Evolutionary conservation across 345 rosid genomes (phyloP).

Genomic region (Eutrema yunnanense): DNA sequence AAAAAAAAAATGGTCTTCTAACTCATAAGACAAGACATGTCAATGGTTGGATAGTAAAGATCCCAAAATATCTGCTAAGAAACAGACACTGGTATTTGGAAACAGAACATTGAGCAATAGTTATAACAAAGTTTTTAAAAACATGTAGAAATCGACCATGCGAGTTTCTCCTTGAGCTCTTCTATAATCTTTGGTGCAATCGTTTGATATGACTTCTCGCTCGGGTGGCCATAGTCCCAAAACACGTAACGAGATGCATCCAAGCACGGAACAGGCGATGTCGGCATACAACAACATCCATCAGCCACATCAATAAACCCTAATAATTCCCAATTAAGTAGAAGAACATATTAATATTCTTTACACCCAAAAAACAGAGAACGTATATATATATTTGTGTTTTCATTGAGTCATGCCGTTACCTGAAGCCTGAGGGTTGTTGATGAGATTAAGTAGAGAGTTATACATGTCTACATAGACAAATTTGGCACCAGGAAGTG

Average conservation of each 20-base stretch:
- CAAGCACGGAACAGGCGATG: background rate
- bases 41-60: background rate
- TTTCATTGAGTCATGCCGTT: background rate
- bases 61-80: background rate
- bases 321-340: background rate
- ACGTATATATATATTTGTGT: background rate
- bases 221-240: constrained; percentile 30
- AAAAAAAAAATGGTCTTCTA: too few relatives aligned
- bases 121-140: background rate
- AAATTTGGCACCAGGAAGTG: constrained; percentile 24
- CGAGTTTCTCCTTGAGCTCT: constrained; percentile 1
- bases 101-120: background rate
- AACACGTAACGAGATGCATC: constrained; percentile 15
- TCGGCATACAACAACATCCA: background rate
- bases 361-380: background rate
- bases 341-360: background rate
- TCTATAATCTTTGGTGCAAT: constrained; percentile 5
- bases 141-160: background rate
- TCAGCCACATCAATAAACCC: constrained; percentile 10
- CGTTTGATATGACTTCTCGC: constrained; percentile 21
- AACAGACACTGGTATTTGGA: background rate
- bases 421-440: constrained; percentile 42
- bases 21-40: background rate
- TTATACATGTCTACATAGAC: constrained; percentile 10
- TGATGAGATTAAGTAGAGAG: background rate